A percentile compares a stretch with the other conserved stretches of the same genome.
Evolutionary conservation across 176 grass and related monocot species (phyloP).

Genomic region (Aegilops bicornis): DNA sequence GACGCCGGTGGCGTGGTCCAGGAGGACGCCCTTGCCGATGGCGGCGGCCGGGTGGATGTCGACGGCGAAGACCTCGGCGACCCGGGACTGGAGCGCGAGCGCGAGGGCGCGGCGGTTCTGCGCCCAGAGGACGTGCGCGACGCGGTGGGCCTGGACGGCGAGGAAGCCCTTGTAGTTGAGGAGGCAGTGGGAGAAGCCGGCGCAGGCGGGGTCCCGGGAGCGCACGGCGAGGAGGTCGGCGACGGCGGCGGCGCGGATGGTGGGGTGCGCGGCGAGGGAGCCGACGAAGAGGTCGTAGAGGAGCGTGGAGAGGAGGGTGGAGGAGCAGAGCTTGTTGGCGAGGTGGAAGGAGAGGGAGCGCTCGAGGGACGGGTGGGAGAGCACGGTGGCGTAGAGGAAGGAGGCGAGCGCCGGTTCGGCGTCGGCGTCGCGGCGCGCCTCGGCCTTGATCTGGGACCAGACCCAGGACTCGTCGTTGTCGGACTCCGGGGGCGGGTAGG

Average conservation of each 20-base stretch:
- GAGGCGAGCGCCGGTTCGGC: constrained; percentile 83
- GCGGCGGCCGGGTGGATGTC: constrained; percentile 88
- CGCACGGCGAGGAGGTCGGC: constrained; percentile 76
- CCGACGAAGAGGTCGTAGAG: constrained; percentile 88
- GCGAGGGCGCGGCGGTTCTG: constrained; percentile 71
- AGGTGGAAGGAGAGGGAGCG: constrained; percentile 90
- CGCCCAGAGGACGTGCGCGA: constrained; percentile 80
- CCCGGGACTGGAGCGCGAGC: constrained; percentile 83
- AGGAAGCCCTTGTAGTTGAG: constrained; percentile 98
- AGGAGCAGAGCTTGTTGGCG: constrained; percentile 96
- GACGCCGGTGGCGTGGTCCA: constrained; percentile 89
- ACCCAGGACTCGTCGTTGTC: constrained; percentile 75
- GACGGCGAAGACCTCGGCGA: constrained; percentile 91
- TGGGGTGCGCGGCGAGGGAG: constrained; percentile 53
- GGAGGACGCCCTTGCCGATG: constrained; percentile 79
- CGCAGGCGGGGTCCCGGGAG: constrained; percentile 72
- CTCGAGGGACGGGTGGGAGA: constrained; percentile 72
- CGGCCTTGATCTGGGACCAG: constrained; percentile 90
- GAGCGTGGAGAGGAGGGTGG: constrained; percentile 81
- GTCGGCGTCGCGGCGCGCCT: constrained; percentile 76
- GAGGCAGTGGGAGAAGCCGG: constrained; percentile 79
- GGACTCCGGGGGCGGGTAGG: constrained; percentile 71
- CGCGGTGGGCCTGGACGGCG: constrained; percentile 85
- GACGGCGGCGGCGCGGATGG: constrained; percentile 49
- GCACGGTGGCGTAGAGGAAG: constrained; percentile 90